Evolutionary conservation across 2,329 filamentous ascomycete genomes (phyloP).

Genomic region (Fusarium chaquense): DNA sequence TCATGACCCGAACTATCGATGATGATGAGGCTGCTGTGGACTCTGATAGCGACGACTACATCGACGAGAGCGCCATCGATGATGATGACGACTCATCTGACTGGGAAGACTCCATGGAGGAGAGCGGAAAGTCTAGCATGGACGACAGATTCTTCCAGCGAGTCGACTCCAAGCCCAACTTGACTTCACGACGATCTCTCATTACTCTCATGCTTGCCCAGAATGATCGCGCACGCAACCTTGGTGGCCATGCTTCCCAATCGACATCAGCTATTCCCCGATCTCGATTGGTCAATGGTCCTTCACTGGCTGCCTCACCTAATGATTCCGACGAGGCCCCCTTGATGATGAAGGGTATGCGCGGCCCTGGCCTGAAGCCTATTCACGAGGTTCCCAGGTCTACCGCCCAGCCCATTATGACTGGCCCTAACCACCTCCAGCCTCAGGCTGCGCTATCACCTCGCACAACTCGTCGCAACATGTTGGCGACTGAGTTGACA

Average conservation of each 20-base stretch:
- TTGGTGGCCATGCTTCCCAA: slow-evolving; percentile 77
- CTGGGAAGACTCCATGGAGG: slow-evolving; percentile 77
- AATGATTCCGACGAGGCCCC: slow-evolving; percentile 73
- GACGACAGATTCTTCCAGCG: slow-evolving; percentile 90
- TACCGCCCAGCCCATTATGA: slow-evolving; percentile 79
- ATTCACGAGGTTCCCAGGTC: slow-evolving; percentile 76
- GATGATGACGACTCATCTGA: slow-evolving; percentile 74
- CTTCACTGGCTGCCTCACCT: slow-evolving; percentile 62
- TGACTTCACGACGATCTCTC: slow-evolving; percentile 87
- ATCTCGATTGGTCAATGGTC: slow-evolving; percentile 63
- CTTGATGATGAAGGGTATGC: slow-evolving; percentile 72
- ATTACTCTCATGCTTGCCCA: slow-evolving; percentile 90
- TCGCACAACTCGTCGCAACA: slow-evolving; percentile 90
- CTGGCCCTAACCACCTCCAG: slow-evolving; percentile 71
- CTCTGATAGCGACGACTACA: slow-evolving; percentile 74
- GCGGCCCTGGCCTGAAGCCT: slow-evolving; percentile 62
- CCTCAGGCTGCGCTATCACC: slow-evolving; percentile 87
- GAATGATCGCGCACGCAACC: slow-evolving; percentile 75
- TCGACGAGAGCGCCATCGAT: slow-evolving; percentile 86
- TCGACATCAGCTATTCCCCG: slow-evolving; percentile 76
- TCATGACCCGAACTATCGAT: slow-evolving; percentile 75
- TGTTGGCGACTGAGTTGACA: slow-evolving; percentile 94
- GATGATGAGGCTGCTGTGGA: slow-evolving; percentile 65
- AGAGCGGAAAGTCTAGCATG: slow-evolving; percentile 85
- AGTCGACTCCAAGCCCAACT: slow-evolving; percentile 86